phyloP scores from a whole-genome alignment of 345 rosid genomes.

The Schrenkiella parvula region DNA sequence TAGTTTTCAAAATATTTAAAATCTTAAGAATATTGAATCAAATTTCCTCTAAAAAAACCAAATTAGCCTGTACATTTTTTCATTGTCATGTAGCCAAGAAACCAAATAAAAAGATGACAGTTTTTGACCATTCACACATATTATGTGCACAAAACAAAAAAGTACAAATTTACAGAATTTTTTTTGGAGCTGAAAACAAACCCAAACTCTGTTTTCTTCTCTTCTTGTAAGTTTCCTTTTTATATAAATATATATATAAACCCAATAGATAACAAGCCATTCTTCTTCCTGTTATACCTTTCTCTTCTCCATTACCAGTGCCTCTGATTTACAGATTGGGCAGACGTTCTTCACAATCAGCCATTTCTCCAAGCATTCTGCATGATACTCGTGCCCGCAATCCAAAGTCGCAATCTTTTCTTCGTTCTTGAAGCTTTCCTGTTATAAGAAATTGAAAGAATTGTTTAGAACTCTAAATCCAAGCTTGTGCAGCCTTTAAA shows the following conservation, averaged over 20 bases:
- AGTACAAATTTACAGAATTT: slow-evolving; percentile 35
- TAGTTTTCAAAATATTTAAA: no score
- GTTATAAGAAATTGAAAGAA: background rate
- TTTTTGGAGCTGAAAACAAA: slow-evolving; percentile 32
- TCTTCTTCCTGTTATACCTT: slow-evolving; percentile 28
- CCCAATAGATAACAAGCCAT: slow-evolving; percentile 18
- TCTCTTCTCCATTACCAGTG: slow-evolving; percentile 41
- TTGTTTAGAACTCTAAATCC: background rate
- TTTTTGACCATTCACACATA: slow-evolving; percentile 30
- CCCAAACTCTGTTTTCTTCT: slow-evolving; percentile 32
- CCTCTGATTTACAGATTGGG: slow-evolving; percentile 92
- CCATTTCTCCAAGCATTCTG: slow-evolving; percentile 88
- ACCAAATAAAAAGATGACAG: slow-evolving; percentile 21
- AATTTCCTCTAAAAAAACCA: background rate
- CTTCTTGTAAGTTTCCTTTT: slow-evolving; percentile 17
- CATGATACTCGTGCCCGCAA: slow-evolving; percentile 92
- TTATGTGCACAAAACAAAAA: slow-evolving; percentile 31
- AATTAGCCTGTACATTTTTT: slow-evolving; percentile 27
- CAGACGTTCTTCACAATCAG: slow-evolving; percentile 78
- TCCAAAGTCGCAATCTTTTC: slow-evolving; percentile 68
- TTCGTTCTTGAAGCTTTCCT: slow-evolving; percentile 62
- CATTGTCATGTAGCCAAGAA: slow-evolving; percentile 20
- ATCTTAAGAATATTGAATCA: no score
- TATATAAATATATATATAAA: slow-evolving; percentile 22
- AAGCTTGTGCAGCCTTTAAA: background rate